phyloP scores from a whole-genome alignment of 1,139 yeast genomes.

The Chernovozyma sophiae-reginae region DNA sequence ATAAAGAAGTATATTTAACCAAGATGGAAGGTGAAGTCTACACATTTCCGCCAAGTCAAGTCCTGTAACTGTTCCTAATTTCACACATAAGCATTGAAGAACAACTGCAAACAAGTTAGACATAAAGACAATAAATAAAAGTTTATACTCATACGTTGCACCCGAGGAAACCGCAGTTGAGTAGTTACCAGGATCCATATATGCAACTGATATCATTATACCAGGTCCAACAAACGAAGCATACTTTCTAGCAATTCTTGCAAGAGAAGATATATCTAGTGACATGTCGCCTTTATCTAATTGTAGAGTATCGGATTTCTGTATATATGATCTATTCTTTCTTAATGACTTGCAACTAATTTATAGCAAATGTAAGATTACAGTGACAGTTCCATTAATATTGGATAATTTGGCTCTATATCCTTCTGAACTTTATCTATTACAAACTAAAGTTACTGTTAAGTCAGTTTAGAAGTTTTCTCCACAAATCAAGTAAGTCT shows the following conservation, averaged over 20 bases:
- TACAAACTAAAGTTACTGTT: too few species aligned
- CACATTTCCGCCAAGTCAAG: conserved; percentile 76
- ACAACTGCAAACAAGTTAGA: conserved; percentile 71
- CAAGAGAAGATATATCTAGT: background rate
- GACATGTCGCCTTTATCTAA: too few species aligned
- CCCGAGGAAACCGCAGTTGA: conserved; percentile 80
- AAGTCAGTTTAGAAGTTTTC: too few species aligned
- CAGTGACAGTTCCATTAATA: too few species aligned
- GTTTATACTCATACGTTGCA: conserved; percentile 62
- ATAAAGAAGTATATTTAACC: conserved; percentile 55
- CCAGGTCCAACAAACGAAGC: conserved; percentile 75
- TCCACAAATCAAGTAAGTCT: too few species aligned
- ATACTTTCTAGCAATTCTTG: conserved; percentile 36
- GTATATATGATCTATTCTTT: too few species aligned
- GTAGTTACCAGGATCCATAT: conserved; percentile 81
- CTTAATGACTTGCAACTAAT: too few species aligned
- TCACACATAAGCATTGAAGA: conserved; percentile 67
- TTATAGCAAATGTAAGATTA: too few species aligned
- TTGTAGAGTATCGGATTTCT: too few species aligned
- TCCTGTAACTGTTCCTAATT: conserved; percentile 75
- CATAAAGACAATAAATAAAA: conserved; percentile 58
- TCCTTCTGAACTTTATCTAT: too few species aligned
- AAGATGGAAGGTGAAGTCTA: conserved; percentile 55
- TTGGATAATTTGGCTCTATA: too few species aligned
- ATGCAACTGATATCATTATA: conserved; percentile 69